Base-by-base conservation (phyloP, 1,139 yeast genomes). In the Candida dubliniensis region DNA sequence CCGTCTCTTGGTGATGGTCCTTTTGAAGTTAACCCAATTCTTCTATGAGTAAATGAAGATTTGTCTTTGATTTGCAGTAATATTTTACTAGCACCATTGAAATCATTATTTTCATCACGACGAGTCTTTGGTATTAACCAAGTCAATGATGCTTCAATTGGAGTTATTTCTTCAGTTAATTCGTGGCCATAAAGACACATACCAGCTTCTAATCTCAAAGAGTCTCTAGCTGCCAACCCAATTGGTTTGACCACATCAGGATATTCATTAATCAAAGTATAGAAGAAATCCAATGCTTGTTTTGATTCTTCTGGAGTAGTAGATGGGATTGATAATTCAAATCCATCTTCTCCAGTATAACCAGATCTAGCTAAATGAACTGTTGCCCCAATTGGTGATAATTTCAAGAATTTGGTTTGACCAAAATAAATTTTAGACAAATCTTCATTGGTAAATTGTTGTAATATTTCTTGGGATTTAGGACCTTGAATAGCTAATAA, bases 331-430 rank as follows among this genome's bases (percentile, higher is more conserved):
- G 96, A 85, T 49, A 93, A 78, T 61, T 93, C 99, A 64, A 93
- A 91, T 1, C 99, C 99, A 62, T 93, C 99, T 67, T 93, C 99
- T 27, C 99, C 99, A 4, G 99, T 93, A 70, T 93, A 93, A 1
- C 99, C 99, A 25, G 96, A 88, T 66, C 99, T 84, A 8, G 96
- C 89, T 29, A 88, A 76, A 59, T 89, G 96, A 47, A 87, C 68
- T 37, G 66, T 64, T 14, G 65, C 61, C 8, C 66, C 55, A 31
- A 73, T 65, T 24, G 76, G 64, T 2, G 76, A 69, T 41, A 88
- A 63, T 38, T 71, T 72, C 40, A 85, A 69, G 54, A 71, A 78
- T 36, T 76, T 76, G 32, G 95, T 77, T 52, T 80, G 76, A 42
- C 98, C 98, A 60, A 93, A 93, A 53, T 77, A 81, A 49, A 93